Base-by-base conservation (phyloP, 768 basidiomycete genomes). In the Exsudoporus frostii region DNA sequence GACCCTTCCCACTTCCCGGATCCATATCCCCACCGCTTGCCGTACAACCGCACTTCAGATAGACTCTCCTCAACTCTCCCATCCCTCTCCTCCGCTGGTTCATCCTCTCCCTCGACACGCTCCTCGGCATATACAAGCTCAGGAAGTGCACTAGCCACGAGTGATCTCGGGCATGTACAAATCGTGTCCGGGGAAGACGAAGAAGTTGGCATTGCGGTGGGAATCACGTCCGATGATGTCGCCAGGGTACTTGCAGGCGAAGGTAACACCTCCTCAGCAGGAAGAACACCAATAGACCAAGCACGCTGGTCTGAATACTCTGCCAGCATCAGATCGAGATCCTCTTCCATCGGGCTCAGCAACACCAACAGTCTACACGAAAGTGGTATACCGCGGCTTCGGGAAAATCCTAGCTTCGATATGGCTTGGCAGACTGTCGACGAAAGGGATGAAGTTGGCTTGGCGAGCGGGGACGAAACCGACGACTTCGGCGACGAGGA, bases 101-200 rank as follows among this genome's bases (percentile, higher is more conserved):
- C 90, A 0, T 85, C 86, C 24, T 82, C 85, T 30, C 76, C 79
- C 2, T 89, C 88, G 5, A 82, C 86, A 7, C 79, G 88, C 45
- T 90, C 89, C 8, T 88, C 87, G 5, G 87, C 88, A 5, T 90
- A 90, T 65, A 86, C 87, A 22, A 85, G 79, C 69, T 82, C 83
- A 19, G 85, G 84, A 50, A 86, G 85, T 68, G 77, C 79, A 19
- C 66, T 81, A 40, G 73, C 78, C 24, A 81, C 82, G 38, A 76
- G 76, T 36, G 88, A 90, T 69, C 83, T 78, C 49, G 76, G 78
- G 20, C 80, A 84, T 66, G 78, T 88, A 40, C 85, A 81, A 52
- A 83, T 89, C 60, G 85, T 75, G 29, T 80, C 84, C 5, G 77
- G 74, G 19, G 79, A 73, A 34, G 77, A 86, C 54, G 84, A 87